Percentiles rank a stretch among this genome's conserved stretches.
These are phyloP conservation scores for Suillus paluster DNA, from an alignment of 768 basidiomycete genomes.

Conservation along the genomic window DNA sequence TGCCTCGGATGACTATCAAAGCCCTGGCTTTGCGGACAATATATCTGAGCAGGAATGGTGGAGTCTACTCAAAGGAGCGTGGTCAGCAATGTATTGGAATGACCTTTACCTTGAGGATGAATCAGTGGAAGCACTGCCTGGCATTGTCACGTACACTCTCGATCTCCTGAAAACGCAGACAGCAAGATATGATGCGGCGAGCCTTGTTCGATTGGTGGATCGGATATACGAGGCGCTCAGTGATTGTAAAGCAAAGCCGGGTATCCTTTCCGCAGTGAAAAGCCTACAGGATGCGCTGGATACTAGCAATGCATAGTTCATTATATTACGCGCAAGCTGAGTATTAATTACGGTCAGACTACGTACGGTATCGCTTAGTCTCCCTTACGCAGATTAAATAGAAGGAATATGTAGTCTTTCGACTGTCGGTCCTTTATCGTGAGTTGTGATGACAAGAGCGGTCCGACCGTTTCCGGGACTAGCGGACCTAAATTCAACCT, in stretches of 20 bases:
- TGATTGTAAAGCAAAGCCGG: background rate
- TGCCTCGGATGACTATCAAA: background rate
- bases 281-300: background rate
- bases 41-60: background rate
- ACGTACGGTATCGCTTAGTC: background rate
- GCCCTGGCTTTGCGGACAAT: background rate
- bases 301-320: background rate
- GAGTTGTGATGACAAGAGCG: too few species aligned
- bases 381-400: background rate
- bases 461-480: too few species aligned
- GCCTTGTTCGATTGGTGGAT: background rate
- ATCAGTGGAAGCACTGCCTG: background rate
- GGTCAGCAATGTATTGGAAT: constrained; percentile 4
- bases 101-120: background rate
- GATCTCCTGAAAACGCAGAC: background rate
- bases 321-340: background rate
- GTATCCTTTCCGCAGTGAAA: background rate
- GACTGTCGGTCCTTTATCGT: too few species aligned
- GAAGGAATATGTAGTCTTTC: background rate
- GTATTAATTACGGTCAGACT: background rate
- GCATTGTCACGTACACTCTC: background rate
- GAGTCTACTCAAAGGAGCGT: constrained; percentile 1
- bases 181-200: background rate
- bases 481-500: too few species aligned
- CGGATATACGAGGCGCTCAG: background rate